Conservation (phyloP, 176 grass and related monocot species). For the Musa troglodytarum region DNA sequence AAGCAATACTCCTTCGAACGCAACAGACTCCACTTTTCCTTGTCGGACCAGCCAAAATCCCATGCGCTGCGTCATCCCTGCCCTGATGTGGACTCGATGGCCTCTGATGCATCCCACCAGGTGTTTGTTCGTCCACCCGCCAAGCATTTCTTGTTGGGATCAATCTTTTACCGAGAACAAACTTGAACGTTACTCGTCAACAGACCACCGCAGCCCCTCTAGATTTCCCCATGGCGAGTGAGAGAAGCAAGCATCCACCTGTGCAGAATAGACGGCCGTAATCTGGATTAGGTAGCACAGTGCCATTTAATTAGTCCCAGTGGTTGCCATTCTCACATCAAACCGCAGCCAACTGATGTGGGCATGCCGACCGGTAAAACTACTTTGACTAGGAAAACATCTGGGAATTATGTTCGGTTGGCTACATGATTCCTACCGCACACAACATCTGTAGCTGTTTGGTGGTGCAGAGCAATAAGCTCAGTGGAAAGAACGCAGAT, state of each 20-base stretch:
- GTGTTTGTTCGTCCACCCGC: no score
- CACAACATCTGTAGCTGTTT: no score
- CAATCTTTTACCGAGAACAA: no score
- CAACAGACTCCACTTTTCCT: neutral
- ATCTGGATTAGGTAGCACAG: neutral
- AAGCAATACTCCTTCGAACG: neutral
- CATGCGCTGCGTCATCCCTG: neutral
- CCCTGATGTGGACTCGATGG: neutral
- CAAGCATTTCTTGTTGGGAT: no score
- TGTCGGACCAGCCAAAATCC: slow-evolving; percentile 4
- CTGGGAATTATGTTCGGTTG: neutral
- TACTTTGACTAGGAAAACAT: slow-evolving; percentile 33
- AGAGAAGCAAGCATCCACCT: no score
- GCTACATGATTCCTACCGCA: neutral
- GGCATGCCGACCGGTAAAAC: slow-evolving; percentile 15
- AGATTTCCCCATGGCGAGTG: no score
- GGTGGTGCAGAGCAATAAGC: no score
- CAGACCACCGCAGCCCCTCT: no score
- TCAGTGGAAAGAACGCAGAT: no score
- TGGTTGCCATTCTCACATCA: neutral
- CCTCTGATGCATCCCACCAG: neutral
- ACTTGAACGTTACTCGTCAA: no score
- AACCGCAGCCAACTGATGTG: neutral
- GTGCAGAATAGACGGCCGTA: no score
- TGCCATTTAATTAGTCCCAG: neutral